Base-by-base conservation (phyloP, 2,329 filamentous ascomycete genomes). In the Fusarium liriodendri region DNA sequence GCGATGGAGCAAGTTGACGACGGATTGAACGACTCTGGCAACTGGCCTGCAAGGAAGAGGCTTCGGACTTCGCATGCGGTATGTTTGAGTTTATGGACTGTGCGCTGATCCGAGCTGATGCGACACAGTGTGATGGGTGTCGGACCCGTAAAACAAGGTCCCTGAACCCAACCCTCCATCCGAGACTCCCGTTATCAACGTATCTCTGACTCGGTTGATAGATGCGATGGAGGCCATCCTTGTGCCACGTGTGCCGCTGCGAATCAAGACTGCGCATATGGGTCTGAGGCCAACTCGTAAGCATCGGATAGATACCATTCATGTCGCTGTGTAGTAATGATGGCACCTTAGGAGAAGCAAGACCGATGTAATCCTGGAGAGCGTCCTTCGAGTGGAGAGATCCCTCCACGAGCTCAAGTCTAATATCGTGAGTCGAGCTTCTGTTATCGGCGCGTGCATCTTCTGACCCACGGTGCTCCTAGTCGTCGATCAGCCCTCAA, bases 361-460 rank as follows among this genome's bases (percentile, higher is more conserved):
- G 74, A 87, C 84, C 50, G 87, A 88, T 66, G 78, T 88, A 55
- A 87, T 88, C 25, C 82, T 88, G 4, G 86, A 88, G 66, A 85
- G 86, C 6, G 85, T 87, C 4, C 74, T 88, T 2, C 81, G 87
- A 16, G 83, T 88, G 22, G 87, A 88, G 71, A 83, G 80, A 60
- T 80, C 84, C 13, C 80, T 88, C 6, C 82, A 85, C 22, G 84
- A 87, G 66, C 81, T 88, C 69, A 84, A 83, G 61, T 78, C 82
- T 25, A 81, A 79, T 25, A 77, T 87, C 62, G 84, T 85, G 42
- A 79, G 80, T 71, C 22, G n/a, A 1, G 27, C 3, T 11, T 3
- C 27, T 8, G 3, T 3, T 18, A 27, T 33, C 2, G 5, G 10
- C 9, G 16, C 5, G 10, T 14, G 13, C 8, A n/a, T 25, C 18